phyloP scores from a whole-genome alignment of 2,329 filamentous ascomycete genomes.

The Salinomyces thailandicus region DNA sequence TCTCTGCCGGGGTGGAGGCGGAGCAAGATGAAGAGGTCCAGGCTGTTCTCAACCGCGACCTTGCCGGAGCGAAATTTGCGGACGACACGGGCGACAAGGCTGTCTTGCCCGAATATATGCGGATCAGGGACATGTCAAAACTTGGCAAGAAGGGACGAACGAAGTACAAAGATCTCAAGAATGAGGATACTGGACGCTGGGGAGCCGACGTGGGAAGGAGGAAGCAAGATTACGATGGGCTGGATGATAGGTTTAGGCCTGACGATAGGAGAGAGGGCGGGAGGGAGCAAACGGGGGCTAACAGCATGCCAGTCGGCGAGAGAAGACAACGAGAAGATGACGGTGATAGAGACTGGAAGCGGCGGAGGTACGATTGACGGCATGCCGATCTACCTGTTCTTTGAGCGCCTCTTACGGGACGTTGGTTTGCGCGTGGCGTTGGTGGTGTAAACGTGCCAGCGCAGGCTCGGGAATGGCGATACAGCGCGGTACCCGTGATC shows the following conservation, averaged over 20 bases:
- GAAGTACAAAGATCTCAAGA: constrained; percentile 77
- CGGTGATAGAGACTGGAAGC: constrained; percentile 35
- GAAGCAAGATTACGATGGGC: constrained; percentile 33
- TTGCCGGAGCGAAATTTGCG: constrained; percentile 73
- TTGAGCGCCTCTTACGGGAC: not conserved
- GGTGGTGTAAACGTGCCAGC: not conserved
- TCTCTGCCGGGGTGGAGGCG: constrained; percentile 61
- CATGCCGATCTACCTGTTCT: not conserved
- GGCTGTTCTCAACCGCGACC: constrained; percentile 65
- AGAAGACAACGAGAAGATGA: constrained; percentile 38
- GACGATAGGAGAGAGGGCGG: constrained; percentile 43
- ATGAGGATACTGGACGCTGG: constrained; percentile 86
- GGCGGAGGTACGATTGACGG: constrained; percentile 30
- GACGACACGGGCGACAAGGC: constrained; percentile 79
- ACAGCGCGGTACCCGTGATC: no score
- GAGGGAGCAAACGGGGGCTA: constrained; percentile 52
- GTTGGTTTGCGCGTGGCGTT: constrained; percentile 4
- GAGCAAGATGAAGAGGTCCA: constrained; percentile 52
- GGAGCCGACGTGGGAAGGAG: constrained; percentile 50
- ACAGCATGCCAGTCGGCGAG: constrained; percentile 59
- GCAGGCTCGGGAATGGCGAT: no score
- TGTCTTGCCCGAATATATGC: constrained; percentile 78
- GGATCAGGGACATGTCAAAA: constrained; percentile 87
- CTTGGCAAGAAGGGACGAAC: constrained; percentile 85
- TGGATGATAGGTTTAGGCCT: constrained; percentile 58